Evolutionary conservation across 441 rosid genomes (phyloP).

Genomic region (Aquilaria agallochum): DNA sequence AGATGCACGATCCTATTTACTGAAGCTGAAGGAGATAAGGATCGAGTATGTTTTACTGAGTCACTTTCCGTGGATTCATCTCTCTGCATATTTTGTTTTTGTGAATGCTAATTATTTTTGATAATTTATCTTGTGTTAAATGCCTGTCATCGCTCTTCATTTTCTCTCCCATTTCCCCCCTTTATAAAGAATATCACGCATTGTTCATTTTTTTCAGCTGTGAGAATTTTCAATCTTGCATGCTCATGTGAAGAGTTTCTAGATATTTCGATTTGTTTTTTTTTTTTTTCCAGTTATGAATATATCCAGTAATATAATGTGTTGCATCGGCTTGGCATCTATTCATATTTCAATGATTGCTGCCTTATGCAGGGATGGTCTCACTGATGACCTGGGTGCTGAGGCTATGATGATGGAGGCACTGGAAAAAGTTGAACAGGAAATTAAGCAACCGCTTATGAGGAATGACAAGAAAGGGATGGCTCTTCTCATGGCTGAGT

Average conservation of each 20-base stretch:
- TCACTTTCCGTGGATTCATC: neutral
- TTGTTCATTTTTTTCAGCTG: no score
- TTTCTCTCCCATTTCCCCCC: no score
- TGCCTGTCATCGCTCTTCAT: no score
- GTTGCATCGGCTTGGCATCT: no score
- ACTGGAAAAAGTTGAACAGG: conserved; percentile 87
- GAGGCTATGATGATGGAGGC: conserved; percentile 98
- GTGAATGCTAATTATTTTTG: neutral
- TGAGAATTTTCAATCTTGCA: no score
- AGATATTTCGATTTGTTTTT: no score
- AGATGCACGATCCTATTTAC: conserved; percentile 84
- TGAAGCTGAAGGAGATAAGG: conserved; percentile 75
- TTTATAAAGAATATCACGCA: no score
- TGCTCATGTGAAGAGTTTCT: no score
- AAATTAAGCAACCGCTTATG: conserved; percentile 91
- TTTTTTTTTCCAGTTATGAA: neutral
- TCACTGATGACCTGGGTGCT: conserved; percentile 78
- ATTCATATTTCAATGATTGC: neutral
- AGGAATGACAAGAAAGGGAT: conserved; percentile 89
- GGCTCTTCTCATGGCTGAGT: conserved; percentile 81
- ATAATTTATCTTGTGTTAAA: neutral
- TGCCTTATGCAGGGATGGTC: conserved; percentile 61
- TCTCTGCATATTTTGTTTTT: conserved; percentile 1
- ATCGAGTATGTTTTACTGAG: conserved; percentile 38
- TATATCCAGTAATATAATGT: no score